Evolutionary conservation across 257 asterid species (phyloP), one percentile per base, ranked within the genome.

Genomic region (Solanum lignicaule): DNA sequence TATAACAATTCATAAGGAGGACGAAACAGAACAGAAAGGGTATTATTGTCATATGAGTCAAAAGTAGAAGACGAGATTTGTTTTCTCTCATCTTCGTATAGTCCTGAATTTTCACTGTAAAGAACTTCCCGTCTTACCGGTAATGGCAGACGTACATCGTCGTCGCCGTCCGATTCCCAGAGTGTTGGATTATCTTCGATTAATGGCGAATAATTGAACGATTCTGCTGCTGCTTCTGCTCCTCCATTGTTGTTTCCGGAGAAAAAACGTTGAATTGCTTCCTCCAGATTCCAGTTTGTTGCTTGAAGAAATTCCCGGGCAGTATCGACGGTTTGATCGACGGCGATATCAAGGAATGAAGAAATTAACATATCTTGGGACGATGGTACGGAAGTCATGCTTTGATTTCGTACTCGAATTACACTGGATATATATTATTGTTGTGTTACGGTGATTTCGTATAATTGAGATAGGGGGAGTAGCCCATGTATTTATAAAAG

Each of bases 281-380:
- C 79, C 11, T 14, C 60, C 4, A 85, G 65, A n/a, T 33, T 85
- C 81, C 87, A 60, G 0, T 12, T 69, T 25, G 79, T 15, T 39
- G 38, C 38, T 5, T 25, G 27, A 36, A 38, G 79, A 9, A 84
- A 84, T 33, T 25, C 65, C 5, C 6, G 55, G 5, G 65, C 87
- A 27, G 87, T 85, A 10, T 10, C 39, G 29, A 75, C 31, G 3
- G 87, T 33, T 39, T 62, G 15, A 23, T 13, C 81, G 15, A 65
- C 4, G 65, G 65, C 87, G 12, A 85, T n/a, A 1, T 85, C 87
- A 85, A 85, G 87, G 41, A 85, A 85, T 15, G 85, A 81, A 81
- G 85, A 81, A 81, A 81, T n/a, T 81, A 81, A 29, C 27, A 7
- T 41, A 4, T 25, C 15, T 76, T n/a, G 84, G 35, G 43, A 6